phyloP scores from a whole-genome alignment of 164 flowering plant species.

The Piper longum region DNA sequence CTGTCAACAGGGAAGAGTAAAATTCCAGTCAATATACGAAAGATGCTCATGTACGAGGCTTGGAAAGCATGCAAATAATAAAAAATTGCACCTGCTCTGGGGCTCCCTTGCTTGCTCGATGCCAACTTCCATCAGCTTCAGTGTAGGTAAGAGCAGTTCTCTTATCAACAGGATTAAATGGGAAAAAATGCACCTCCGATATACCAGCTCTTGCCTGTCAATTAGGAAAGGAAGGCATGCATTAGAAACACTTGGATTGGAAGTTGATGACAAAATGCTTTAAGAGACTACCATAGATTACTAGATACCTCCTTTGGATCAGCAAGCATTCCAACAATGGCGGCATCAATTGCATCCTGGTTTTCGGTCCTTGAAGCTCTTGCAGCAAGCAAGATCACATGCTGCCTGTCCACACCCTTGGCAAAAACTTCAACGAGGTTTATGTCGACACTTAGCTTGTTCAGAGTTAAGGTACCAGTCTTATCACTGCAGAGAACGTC shows the following conservation, averaged over 20 bases:
- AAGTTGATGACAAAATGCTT: too few relatives aligned
- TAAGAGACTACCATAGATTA: too few relatives aligned
- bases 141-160: constrained; percentile 34
- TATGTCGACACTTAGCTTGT: constrained; percentile 30
- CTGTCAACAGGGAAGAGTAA: constrained; percentile 9
- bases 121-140: constrained; percentile 26
- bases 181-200: constrained; percentile 27
- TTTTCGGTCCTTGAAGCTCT: constrained; percentile 32
- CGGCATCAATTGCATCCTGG: constrained; percentile 37
- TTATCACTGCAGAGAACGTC: constrained; percentile 42
- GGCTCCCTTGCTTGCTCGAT: constrained; percentile 35
- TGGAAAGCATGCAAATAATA: neutral
- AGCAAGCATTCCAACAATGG: constrained; percentile 33
- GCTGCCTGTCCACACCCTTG: constrained; percentile 27
- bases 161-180: constrained; percentile 35
- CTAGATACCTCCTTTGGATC: constrained; percentile 28
- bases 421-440: constrained; percentile 26
- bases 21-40: neutral
- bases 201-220: constrained; percentile 26
- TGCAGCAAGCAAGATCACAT: constrained; percentile 29
- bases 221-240: too few relatives aligned
- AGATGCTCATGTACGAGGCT: neutral
- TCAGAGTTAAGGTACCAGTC: constrained; percentile 29
- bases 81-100: constrained; percentile 24
- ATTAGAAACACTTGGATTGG: too few relatives aligned